Conservation (phyloP, 495 filamentous ascomycete genomes). For the Immersiella caudata region DNA sequence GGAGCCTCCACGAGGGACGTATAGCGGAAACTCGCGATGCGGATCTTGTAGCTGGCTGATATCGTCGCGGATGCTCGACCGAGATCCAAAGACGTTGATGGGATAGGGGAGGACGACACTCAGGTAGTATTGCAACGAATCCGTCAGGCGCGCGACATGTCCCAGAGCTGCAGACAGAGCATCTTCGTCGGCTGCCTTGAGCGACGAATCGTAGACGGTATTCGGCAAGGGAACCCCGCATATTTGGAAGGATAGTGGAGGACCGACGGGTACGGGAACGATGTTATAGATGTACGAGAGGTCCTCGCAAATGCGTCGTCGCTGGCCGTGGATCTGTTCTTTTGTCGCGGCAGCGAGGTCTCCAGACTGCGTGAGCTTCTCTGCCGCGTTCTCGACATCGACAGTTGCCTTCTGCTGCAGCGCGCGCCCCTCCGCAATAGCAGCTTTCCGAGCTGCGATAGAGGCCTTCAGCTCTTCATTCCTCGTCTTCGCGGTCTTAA, state of each 20-base stretch:
- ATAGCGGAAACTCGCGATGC: constrained; percentile 77
- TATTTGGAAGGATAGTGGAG: constrained; percentile 75
- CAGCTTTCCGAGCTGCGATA: constrained; percentile 63
- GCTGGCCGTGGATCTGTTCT: constrained; percentile 73
- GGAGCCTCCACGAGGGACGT: constrained; percentile 62
- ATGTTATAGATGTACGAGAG: constrained; percentile 79
- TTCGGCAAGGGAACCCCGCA: constrained; percentile 76
- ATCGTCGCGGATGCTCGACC: constrained; percentile 76
- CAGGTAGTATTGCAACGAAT: constrained; percentile 82
- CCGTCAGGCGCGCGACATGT: constrained; percentile 73
- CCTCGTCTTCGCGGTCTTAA: constrained; percentile 62
- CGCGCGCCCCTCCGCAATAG: constrained; percentile 65
- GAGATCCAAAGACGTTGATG: constrained; percentile 68
- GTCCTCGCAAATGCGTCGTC: constrained; percentile 83
- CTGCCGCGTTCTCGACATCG: constrained; percentile 58
- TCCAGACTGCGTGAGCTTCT: constrained; percentile 59
- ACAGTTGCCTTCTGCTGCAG: constrained; percentile 59
- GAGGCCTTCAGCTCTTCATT: constrained; percentile 66
- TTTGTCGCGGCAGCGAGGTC: constrained; percentile 58
- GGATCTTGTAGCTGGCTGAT: constrained; percentile 66
- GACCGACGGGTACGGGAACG: constrained; percentile 55
- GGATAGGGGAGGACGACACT: constrained; percentile 79
- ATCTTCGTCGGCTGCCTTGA: constrained; percentile 54
- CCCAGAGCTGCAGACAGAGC: constrained; percentile 80
- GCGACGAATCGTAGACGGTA: constrained; percentile 61